Evolutionary conservation across 225 moss, liverwort and hornwort species (phyloP).

Genomic region (Polytrichum formosum): DNA sequence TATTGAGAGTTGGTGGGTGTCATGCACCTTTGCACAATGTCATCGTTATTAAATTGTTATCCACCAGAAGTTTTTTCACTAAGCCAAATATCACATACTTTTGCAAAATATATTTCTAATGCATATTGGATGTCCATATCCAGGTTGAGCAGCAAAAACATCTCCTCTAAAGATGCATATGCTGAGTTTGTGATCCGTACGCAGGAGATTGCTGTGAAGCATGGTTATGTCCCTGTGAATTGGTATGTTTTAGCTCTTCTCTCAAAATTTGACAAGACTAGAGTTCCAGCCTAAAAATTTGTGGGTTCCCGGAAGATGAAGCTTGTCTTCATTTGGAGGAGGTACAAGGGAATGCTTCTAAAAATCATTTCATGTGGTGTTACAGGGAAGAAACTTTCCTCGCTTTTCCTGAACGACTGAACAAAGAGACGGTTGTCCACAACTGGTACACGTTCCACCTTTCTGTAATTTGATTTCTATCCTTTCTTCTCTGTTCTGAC

Average conservation of each 20-base stretch:
- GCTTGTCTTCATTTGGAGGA: too few species aligned
- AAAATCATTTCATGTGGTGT: not conserved
- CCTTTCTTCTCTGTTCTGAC: too few species aligned
- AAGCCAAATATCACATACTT: too few species aligned
- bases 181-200: constrained; percentile 68
- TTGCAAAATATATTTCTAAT: too few species aligned
- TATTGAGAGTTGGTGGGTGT: constrained; percentile 43
- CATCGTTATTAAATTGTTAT: not conserved
- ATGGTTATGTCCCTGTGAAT: constrained; percentile 81
- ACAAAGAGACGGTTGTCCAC: constrained; percentile 66
- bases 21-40: too few species aligned
- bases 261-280: too few species aligned
- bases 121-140: constrained; percentile 1
- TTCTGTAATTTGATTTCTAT: not conserved
- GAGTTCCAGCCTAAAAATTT: too few species aligned
- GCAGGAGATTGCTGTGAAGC: constrained; percentile 63
- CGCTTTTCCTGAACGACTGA: constrained; percentile 50
- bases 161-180: constrained; percentile 70
- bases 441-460: constrained; percentile 56
- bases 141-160: constrained; percentile 56
- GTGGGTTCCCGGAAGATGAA: too few species aligned
- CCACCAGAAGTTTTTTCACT: not conserved
- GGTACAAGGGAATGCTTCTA: too few species aligned
- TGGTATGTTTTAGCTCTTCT: constrained; percentile 41
- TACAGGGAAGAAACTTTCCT: constrained; percentile 89